Base-by-base conservation (phyloP, 805 yeast genomes). In the Starmerella sirachaensis region DNA sequence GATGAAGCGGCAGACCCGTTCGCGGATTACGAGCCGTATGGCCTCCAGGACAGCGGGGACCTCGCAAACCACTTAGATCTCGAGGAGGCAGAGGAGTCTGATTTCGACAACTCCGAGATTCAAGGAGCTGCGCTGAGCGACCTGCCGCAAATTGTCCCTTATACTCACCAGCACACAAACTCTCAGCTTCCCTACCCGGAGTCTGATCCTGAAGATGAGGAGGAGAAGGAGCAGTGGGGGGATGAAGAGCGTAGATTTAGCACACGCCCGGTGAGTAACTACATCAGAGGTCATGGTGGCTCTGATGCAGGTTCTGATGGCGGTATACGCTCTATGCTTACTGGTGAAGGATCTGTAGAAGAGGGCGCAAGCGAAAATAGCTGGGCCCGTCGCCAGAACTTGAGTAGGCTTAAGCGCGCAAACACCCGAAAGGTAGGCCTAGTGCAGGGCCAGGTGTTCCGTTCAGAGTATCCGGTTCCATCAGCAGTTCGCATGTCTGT, bases 381-480 rank as follows among this genome's bases (percentile, higher is more conserved):
- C 23, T 54, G 63, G 52, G 50, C 46, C 22, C 49, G 55, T 24
- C 58, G 61, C 5, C 61, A 55, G 43, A 49, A 50, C 30, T 41
- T 47, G 25, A 42, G 47, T 31, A 38, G 46, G 14, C 47, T 59
- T 33, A 50, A 51, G 32, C 55, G 64, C 8, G 52, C 48, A 24
- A 52, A 48, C 17, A 61, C 65, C 6, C 56, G 63, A 14, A 57
- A 56, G 37, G 63, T 62, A 47, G 59, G 59, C 35, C 54, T 62
- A 12, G 55, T 51, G 23, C 51, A 58, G 29, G 62, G 61, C 18
- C 51, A 50, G 35, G 60, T 56, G 19, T 58, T 53, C 50, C 49
- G 56, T 14, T 47, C 54, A 6, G 65, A 53, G 49, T 61, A 49
- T 49, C 62, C 53, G 8, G 66, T 62, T 13, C 68, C 68, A 6